Base-by-base conservation (phyloP, 2,329 filamentous ascomycete genomes). In the Colletotrichum sp. region DNA sequence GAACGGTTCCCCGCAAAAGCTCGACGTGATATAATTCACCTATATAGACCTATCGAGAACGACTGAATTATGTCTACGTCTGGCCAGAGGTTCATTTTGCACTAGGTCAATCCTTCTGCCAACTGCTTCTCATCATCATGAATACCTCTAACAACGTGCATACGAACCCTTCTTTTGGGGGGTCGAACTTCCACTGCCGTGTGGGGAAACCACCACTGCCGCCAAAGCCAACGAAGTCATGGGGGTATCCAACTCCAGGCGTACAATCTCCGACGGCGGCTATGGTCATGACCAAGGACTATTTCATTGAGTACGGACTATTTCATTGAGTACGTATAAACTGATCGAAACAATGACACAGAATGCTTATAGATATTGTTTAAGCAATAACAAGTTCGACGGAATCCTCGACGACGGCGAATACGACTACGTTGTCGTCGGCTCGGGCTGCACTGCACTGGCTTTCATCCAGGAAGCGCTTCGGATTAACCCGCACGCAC, bases 291-390 rank as follows among this genome's bases (percentile, higher is more conserved):
- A 52, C 43, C 6, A 52, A 52, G 4, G 43, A 21, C n/a, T 52
- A 52, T 52, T 21, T 21, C 10, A 21, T 52, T 5, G 43, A 52
- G 43, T 52, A 0, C 1, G 43, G 43, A 21, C n/a, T 52, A 52
- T 52, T 21, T 21, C 10, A 21, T 52, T 5, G 43, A 52, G 43
- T 52, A 0, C 1, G 43, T 52, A 13, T 1, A 48, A 0, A 1
- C n/a, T 7, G n/a, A 2, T 13, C 6, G 43, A 21, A 6, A 3
- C 10, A 3, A 4, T 48, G 43, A 16, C 43, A 13, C 7, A 1
- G n/a, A 48, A 2, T 0, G 9, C 43, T 21, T 12, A 48, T 21
- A 0, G 16, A 8, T 6, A 2, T 6, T n/a, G 5, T 21, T 1
- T 48, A 3, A 48, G 43, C 43, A 52, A 52, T 2, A 52, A 2